Evolutionary conservation across 768 basidiomycete species (phyloP), one percentile per base, ranked within the genome.

Genomic region (Leucosporidium scottii): DNA sequence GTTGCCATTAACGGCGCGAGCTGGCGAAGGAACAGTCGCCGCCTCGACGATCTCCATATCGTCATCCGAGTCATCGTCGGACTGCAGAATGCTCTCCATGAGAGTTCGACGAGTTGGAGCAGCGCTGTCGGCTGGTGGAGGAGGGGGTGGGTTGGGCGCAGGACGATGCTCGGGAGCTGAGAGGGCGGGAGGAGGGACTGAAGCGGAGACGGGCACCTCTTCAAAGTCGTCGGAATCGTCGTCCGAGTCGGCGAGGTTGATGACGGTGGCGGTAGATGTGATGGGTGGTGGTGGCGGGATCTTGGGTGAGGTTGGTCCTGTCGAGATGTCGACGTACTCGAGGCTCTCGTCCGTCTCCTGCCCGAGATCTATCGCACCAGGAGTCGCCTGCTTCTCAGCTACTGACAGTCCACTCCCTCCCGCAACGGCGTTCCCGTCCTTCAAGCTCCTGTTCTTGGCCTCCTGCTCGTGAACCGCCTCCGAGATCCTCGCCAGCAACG

Each of bases 141-240:
- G 27, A 23, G 50, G 15, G 8, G 4, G 49, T 4, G 6, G 50
- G 10, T 21, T 25, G 21, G 58, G 50, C 0, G 50, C 23, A 55
- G 30, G 18, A n/a, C 25, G 17, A 3, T 13, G 27, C 23, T 23
- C 34, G 25, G 23, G 20, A 36, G 31, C 21, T 10, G 56, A 25
- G 15, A n/a, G 23, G 25, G 7, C 1, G 21, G 13, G 34, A n/a
- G 13, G 50, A 0, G 23, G 61, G 23, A 31, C n/a, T 15, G 57
- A 44, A 21, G 49, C 47, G 9, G 47, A 36, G 4, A 64, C 60
- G 8, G 53, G 28, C 1, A 78, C 70, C 36, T 75, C 74, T 44
- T 76, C 77, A 57, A 75, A 74, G 21, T 71, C 75, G 49, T 76
- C 77, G 18, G 72, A 73, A 20, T 75, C 76, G 25, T 74, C 74